phyloP scores from a whole-genome alignment of 148 eudicot species.

The Pouteria glomerata region DNA sequence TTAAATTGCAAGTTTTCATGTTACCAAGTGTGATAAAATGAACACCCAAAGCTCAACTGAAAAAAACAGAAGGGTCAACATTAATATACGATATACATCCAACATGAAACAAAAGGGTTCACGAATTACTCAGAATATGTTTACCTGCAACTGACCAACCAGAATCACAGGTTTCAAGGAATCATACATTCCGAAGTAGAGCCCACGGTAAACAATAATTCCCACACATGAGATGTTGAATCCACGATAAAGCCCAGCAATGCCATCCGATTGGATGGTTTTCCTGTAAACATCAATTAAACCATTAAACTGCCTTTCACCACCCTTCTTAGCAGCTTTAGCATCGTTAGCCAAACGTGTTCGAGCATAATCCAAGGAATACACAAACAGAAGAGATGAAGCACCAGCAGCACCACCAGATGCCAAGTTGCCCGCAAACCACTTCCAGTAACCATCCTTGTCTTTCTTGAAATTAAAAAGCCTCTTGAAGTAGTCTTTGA shows the following conservation, averaged over 20 bases:
- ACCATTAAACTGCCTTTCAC: constrained; percentile 70
- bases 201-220: constrained; percentile 72
- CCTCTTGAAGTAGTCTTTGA: constrained; percentile 79
- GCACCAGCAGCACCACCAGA: constrained; percentile 93
- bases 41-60: too few species aligned
- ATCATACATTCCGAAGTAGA: constrained; percentile 79
- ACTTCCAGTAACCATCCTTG: constrained; percentile 83
- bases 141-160: constrained; percentile 55
- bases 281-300: constrained; percentile 77
- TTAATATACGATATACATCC: neutral
- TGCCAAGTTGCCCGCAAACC: constrained; percentile 87
- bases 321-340: constrained; percentile 64
- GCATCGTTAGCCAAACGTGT: constrained; percentile 80
- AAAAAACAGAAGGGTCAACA: neutral
- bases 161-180: constrained; percentile 71
- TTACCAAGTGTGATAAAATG: too few species aligned
- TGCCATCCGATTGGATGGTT: constrained; percentile 61
- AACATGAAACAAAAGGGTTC: neutral
- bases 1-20: neutral
- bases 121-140: neutral
- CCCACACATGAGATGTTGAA: constrained; percentile 76
- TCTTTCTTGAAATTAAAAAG: constrained; percentile 76
- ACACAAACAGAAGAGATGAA: constrained; percentile 62
- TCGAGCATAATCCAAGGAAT: constrained; percentile 71
- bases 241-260: constrained; percentile 83